Percentiles rank a stretch among this genome's conserved stretches.
These are phyloP conservation scores for Xerocomus spinulosus DNA, from an alignment of 768 basidiomycete genomes.

Conservation along the genomic window DNA sequence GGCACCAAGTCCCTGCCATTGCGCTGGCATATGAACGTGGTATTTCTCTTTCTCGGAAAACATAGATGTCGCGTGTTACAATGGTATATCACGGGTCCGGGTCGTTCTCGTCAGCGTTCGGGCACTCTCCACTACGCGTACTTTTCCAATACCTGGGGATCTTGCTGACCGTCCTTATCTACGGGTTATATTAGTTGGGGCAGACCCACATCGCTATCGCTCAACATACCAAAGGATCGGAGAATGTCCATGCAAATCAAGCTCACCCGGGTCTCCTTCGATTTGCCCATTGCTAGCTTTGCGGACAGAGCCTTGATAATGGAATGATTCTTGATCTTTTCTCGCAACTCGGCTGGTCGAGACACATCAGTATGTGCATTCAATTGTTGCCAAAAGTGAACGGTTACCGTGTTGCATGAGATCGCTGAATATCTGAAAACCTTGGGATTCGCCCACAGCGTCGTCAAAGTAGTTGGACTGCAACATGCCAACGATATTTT, in stretches of 20 bases:
- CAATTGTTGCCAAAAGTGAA: background rate
- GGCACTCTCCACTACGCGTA: too few species aligned
- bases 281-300: slow-evolving; percentile 13
- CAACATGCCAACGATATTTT: slow-evolving; percentile 21
- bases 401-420: slow-evolving; percentile 19
- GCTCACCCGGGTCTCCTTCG: slow-evolving; percentile 17
- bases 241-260: slow-evolving; percentile 23
- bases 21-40: too few species aligned
- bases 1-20: too few species aligned
- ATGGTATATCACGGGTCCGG: too few species aligned
- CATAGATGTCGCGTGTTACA: too few species aligned
- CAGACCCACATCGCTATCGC: background rate
- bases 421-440: slow-evolving; percentile 22
- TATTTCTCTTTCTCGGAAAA: too few species aligned
- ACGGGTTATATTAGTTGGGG: background rate
- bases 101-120: too few species aligned
- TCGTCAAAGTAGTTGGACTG: slow-evolving; percentile 23
- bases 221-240: slow-evolving; percentile 15
- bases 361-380: background rate
- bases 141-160: background rate
- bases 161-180: slow-evolving; percentile 3
- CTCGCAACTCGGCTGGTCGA: slow-evolving; percentile 12
- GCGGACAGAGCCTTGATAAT: slow-evolving; percentile 14
- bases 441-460: slow-evolving; percentile 19
- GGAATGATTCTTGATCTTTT: slow-evolving; percentile 7